These are phyloP conservation scores for Exserohilum turcica DNA, from an alignment of 2,329 filamentous ascomycete species.

Conservation along the genomic window DNA sequence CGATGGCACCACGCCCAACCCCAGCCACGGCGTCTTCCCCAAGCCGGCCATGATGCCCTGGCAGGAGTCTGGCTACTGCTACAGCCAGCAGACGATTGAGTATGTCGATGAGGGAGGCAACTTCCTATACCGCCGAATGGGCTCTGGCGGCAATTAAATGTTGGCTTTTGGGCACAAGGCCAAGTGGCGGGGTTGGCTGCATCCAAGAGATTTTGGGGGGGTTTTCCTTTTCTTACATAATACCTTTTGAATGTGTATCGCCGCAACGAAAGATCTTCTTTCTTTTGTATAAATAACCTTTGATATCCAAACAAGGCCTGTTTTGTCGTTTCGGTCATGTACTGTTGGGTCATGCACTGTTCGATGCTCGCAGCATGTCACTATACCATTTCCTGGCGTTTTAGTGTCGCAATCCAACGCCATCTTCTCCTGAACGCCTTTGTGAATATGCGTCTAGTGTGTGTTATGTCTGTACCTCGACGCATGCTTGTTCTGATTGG, in stretches of 20 bases:
- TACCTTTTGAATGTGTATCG: conserved; percentile 15
- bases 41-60: conserved; percentile 27
- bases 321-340: not conserved
- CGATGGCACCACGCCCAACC: conserved; percentile 9
- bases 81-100: conserved; percentile 38
- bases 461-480: too few species aligned
- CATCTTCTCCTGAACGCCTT: not conserved
- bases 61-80: conserved; percentile 40
- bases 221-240: conserved; percentile 9
- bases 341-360: not conserved
- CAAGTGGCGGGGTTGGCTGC: not conserved
- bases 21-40: conserved; percentile 18
- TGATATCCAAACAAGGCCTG: conserved; percentile 11
- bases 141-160: not conserved
- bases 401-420: not conserved
- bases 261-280: conserved; percentile 11
- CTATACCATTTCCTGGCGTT: conserved; percentile 4
- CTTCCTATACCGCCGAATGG: conserved; percentile 36
- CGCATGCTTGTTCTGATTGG: conserved; percentile 2
- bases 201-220: not conserved
- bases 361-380: not conserved
- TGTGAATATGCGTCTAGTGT: too few species aligned
- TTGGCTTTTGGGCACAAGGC: not conserved
- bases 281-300: conserved; percentile 12
- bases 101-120: conserved; percentile 44